These are phyloP conservation scores for Grammothele lineata DNA, from an alignment of 768 basidiomycete genomes.

Conservation along the genomic window DNA sequence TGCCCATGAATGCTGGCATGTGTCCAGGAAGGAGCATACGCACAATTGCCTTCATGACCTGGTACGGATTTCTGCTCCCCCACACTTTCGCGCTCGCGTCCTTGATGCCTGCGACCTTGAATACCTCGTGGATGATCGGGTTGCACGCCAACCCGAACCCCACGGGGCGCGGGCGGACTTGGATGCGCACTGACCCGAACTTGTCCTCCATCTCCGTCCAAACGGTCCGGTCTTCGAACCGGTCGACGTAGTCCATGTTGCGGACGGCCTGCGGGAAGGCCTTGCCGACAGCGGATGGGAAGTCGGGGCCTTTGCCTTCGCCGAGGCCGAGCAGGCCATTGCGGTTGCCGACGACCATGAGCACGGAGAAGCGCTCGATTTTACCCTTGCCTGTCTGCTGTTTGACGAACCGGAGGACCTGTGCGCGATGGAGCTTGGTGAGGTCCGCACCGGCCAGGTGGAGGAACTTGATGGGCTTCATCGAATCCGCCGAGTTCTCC, in stretches of 20 bases:
- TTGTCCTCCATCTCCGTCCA: slow-evolving; percentile 89
- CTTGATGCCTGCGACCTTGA: slow-evolving; percentile 92
- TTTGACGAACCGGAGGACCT: slow-evolving; percentile 56
- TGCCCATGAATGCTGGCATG: slow-evolving; percentile 75
- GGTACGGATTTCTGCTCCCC: slow-evolving; percentile 83
- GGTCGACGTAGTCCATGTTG: slow-evolving; percentile 88
- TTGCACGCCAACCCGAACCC: slow-evolving; percentile 93
- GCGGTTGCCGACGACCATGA: slow-evolving; percentile 79
- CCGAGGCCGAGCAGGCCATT: slow-evolving; percentile 81
- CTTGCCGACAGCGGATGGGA: slow-evolving; percentile 47
- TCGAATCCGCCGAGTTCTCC: slow-evolving; percentile 11
- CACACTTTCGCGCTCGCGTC: slow-evolving; percentile 94
- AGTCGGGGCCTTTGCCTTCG: slow-evolving; percentile 69
- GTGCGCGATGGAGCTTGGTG: slow-evolving; percentile 35
- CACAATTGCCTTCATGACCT: slow-evolving; percentile 83
- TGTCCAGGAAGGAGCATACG: slow-evolving; percentile 84
- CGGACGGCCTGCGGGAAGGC: slow-evolving; percentile 69
- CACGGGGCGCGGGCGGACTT: slow-evolving; percentile 76
- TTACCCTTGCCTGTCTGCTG: slow-evolving; percentile 96
- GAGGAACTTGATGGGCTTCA: slow-evolving; percentile 33
- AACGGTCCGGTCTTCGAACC: slow-evolving; percentile 93
- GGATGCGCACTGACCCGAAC: slow-evolving; percentile 76
- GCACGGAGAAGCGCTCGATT: slow-evolving; percentile 54
- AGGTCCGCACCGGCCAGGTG: slow-evolving; percentile 23
- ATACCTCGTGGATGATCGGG: slow-evolving; percentile 81